Conservation (phyloP, 2,329 filamentous ascomycete species). For the Arthrinium phaeospermum region DNA sequence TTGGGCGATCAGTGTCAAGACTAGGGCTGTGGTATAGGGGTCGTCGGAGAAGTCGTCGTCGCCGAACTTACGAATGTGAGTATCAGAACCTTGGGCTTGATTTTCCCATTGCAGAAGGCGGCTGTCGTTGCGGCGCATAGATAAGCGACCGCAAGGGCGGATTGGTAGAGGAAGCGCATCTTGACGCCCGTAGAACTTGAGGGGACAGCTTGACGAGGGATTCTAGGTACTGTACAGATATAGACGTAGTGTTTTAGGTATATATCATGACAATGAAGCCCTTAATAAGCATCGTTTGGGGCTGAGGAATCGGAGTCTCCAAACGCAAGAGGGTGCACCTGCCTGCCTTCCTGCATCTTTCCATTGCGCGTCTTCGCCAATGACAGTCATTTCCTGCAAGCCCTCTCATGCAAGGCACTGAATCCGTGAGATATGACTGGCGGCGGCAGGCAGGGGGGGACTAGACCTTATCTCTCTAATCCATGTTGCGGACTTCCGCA, state of each 20-base stretch:
- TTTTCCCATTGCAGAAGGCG: background rate
- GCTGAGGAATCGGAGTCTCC: background rate
- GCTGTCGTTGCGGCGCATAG: background rate
- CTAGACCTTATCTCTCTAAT: background rate
- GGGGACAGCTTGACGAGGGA: background rate
- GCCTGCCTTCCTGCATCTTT: background rate
- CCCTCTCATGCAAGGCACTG: background rate
- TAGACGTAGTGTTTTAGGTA: background rate
- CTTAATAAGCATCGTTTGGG: background rate
- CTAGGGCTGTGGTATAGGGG: too few relatives aligned
- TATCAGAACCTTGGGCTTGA: conserved; percentile 17
- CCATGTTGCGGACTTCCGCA: background rate
- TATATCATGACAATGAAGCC: background rate
- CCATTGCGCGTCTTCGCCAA: background rate
- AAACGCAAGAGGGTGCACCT: background rate
- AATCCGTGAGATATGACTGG: background rate
- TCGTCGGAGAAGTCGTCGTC: background rate
- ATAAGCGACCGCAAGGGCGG: background rate
- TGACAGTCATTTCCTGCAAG: background rate
- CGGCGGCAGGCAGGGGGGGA: background rate
- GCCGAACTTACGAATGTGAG: background rate
- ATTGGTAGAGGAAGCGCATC: background rate
- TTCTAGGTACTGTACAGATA: background rate
- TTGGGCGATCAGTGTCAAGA: background rate
- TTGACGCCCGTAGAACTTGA: background rate